Evolutionary conservation across 768 basidiomycete genomes (phyloP).

Genomic region (Kwoniella europaea): DNA sequence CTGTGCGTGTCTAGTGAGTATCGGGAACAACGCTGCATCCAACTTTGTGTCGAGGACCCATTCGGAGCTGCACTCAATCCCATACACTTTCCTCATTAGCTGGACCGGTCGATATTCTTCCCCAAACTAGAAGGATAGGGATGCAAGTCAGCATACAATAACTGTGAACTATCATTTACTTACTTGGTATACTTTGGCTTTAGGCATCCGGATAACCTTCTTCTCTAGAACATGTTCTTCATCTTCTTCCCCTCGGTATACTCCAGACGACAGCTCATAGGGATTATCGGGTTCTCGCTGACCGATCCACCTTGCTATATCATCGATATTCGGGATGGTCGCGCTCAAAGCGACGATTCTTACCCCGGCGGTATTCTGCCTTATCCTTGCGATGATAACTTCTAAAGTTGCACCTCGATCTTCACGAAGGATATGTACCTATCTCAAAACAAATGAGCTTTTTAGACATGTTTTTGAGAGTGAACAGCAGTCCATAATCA

Average conservation of each 20-base stretch:
- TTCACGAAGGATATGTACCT: conserved; percentile 91
- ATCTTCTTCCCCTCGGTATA: conserved; percentile 45
- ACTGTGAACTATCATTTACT: conserved; percentile 8
- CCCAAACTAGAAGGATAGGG: conserved; percentile 69
- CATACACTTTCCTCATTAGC: conserved; percentile 73
- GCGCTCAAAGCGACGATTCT: conserved; percentile 91
- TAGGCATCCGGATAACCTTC: conserved; percentile 44
- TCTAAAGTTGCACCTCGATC: conserved; percentile 88
- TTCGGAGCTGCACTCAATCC: conserved; percentile 72
- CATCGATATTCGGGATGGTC: conserved; percentile 86
- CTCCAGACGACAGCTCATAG: conserved; percentile 14
- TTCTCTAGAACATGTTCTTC: background rate
- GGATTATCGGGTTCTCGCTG: conserved; percentile 3
- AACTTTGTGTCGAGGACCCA: conserved; percentile 75
- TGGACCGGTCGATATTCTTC: conserved; percentile 90
- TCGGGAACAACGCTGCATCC: conserved; percentile 72
- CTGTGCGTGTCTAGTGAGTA: conserved; percentile 73
- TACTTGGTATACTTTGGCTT: conserved; percentile 76
- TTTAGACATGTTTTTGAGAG: background rate
- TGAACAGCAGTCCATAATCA: background rate
- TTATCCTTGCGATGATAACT: conserved; percentile 94
- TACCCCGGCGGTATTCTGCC: conserved; percentile 69
- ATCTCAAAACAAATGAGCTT: background rate
- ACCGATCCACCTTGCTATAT: conserved; percentile 90
- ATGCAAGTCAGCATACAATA: too few relatives aligned